Base-by-base conservation (phyloP, 75 land plant species). In the Pinus taeda region DNA sequence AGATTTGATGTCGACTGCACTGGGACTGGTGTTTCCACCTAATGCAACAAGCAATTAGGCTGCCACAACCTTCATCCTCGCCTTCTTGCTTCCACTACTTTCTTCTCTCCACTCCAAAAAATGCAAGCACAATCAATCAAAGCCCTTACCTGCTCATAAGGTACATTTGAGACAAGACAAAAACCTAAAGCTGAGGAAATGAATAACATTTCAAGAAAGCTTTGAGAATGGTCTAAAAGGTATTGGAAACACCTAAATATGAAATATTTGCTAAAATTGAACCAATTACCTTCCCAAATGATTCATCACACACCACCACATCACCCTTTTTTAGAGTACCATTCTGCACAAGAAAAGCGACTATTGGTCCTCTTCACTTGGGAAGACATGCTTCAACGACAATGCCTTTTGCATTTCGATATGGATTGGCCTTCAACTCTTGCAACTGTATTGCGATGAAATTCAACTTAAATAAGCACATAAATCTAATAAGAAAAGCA, bases 301-400 rank as follows among this genome's bases (percentile, higher is more conserved):
- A 83, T 81, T 89, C 96, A 36, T 98, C 99, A 85, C 96, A 93
- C 42, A 91, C 91, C 21, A 97, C 88, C 17, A 97, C 79, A 77
- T 97, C 98, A 13, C 98, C 99, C 73, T 70, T 91, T 84, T 82
- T 93, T n/a, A 97, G 88, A 15, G 99, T 97, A n/a, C 99, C 99
- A 87, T 93, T 97, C 74, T 97, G 98, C 56, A 97, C 94, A 79
- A 97, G 94, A 24, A 97, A 85, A 39, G 99, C 93, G 61, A 93
- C 94, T 26, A 97, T 78, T 15, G 92, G 89, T 78, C 98, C 99
- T 75, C 85, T 97, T 26, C 93, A 72, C 82, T 95, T 97, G 71
- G 93, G 85, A 67, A 97, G 89, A 37, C 93, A 82, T 60, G 99
- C 98, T 80, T 97, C 99, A 75, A 97, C 95, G 22, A 95, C 90